Conservation (phyloP, 208 protist species). For the Vickermania ingenoplastis region DNA sequence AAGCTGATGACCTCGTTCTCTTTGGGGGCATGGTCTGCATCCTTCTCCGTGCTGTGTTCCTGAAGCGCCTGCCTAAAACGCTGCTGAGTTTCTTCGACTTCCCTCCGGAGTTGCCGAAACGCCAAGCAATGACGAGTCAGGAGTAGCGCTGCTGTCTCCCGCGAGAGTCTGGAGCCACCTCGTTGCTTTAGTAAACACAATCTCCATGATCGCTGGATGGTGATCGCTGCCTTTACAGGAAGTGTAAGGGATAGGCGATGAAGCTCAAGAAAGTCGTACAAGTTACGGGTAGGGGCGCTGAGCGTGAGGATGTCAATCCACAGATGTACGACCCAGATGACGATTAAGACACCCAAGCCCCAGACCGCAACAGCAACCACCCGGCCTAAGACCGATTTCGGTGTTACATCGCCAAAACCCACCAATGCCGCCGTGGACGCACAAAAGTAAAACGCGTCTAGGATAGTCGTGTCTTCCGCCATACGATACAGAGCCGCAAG, state of each 20-base stretch:
- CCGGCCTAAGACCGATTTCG: conserved; percentile 9
- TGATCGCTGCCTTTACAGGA: conserved; percentile 40
- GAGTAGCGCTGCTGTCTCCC: conserved; percentile 50
- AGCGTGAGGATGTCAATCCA: not conserved
- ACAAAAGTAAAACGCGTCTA: conserved; percentile 16
- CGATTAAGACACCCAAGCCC: conserved; percentile 9
- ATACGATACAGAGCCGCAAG: conserved; percentile 7
- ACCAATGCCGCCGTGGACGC: conserved; percentile 19
- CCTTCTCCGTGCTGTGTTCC: too few relatives aligned
- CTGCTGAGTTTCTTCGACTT: too few relatives aligned
- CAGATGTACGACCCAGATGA: not conserved
- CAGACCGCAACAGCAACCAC: conserved; percentile 11
- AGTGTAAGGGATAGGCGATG: conserved; percentile 23
- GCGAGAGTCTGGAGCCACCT: conserved; percentile 16
- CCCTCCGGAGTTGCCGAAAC: conserved; percentile 43
- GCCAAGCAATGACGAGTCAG: conserved; percentile 31
- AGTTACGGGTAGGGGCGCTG: not conserved
- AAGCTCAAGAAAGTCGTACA: not conserved
- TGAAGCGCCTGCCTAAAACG: too few relatives aligned
- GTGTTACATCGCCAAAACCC: conserved; percentile 23
- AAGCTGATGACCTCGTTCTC: too few relatives aligned
- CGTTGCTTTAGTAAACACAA: conserved; percentile 35
- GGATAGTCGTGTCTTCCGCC: conserved; percentile 7
- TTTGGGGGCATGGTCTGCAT: too few relatives aligned
- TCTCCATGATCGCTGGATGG: conserved; percentile 60